Conservation (phyloP, 345 rosid genomes). For the Firmiana major region DNA sequence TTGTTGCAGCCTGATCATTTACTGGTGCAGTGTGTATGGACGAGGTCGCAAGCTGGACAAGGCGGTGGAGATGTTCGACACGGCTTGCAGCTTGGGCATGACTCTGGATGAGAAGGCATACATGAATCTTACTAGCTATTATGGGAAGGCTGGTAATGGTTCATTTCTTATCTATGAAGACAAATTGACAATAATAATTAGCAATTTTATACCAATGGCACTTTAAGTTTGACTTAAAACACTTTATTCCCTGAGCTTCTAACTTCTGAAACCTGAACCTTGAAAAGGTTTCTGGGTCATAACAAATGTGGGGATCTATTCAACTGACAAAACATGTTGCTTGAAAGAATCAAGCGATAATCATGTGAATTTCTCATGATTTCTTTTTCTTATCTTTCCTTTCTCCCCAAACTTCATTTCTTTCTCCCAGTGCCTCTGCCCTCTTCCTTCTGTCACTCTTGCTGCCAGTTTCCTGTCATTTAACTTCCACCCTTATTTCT, state of each 20-base stretch:
- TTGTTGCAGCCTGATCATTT: constrained; percentile 17
- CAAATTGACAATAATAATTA: background rate
- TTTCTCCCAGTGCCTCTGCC: background rate
- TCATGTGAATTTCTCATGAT: background rate
- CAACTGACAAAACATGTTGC: background rate
- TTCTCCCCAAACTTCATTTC: background rate
- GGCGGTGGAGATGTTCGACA: constrained; percentile 57
- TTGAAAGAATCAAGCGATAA: background rate
- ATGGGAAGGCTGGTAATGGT: constrained; percentile 71
- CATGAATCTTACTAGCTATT: constrained; percentile 61
- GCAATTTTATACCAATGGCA: background rate
- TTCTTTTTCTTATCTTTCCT: background rate
- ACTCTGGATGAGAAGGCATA: constrained; percentile 73
- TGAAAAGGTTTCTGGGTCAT: background rate
- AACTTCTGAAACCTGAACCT: background rate
- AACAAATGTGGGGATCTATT: background rate
- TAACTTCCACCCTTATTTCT: background rate
- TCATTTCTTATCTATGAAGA: background rate
- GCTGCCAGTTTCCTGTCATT: background rate
- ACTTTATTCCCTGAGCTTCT: background rate
- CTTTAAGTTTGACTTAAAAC: background rate
- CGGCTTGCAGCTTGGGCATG: constrained; percentile 41
- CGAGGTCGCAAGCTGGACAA: constrained; percentile 54
- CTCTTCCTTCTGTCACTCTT: background rate
- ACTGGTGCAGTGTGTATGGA: constrained; percentile 70